Evolutionary conservation across 805 yeast species (phyloP).

Genomic region (Wickerhamiella qilinensis): DNA sequence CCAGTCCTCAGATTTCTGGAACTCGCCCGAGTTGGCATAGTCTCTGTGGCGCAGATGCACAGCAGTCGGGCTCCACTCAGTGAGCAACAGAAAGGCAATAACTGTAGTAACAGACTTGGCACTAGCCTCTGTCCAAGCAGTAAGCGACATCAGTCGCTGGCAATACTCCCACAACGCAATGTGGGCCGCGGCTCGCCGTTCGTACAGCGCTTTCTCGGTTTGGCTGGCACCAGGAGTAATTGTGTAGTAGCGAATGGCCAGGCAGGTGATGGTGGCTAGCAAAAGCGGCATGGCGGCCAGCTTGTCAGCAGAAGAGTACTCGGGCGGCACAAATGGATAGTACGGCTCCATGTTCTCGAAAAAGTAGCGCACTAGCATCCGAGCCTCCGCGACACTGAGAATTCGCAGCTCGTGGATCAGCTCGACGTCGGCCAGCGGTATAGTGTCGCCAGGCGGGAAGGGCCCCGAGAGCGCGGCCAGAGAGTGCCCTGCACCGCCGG

Average conservation of each 20-base stretch:
- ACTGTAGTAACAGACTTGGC: constrained; percentile 78
- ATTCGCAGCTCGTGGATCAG: constrained; percentile 30
- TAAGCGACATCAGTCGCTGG: constrained; percentile 63
- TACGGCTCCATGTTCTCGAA: constrained; percentile 74
- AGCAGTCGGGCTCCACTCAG: constrained; percentile 94
- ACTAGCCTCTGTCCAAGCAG: constrained; percentile 89
- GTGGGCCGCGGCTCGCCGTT: constrained; percentile 37
- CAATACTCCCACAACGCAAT: constrained; percentile 73
- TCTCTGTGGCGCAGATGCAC: constrained; percentile 81
- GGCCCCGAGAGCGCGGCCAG: not conserved
- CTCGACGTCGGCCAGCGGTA: not conserved
- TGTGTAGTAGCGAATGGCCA: constrained; percentile 63
- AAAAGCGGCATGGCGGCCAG: constrained; percentile 69
- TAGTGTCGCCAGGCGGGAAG: not conserved
- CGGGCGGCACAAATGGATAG: constrained; percentile 72
- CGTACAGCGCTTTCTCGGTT: constrained; percentile 1
- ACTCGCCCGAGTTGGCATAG: constrained; percentile 31
- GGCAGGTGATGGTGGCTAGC: constrained; percentile 64
- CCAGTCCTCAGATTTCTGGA: constrained; percentile 3
- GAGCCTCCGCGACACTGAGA: constrained; percentile 32
- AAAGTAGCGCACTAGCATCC: constrained; percentile 27
- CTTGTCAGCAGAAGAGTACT: constrained; percentile 46
- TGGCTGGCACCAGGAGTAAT: constrained; percentile 18
- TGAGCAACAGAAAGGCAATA: constrained; percentile 63
- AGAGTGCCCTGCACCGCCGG: not conserved